phyloP scores from a whole-genome alignment of 805 yeast genomes.

The Spathaspora passalidarum region DNA sequence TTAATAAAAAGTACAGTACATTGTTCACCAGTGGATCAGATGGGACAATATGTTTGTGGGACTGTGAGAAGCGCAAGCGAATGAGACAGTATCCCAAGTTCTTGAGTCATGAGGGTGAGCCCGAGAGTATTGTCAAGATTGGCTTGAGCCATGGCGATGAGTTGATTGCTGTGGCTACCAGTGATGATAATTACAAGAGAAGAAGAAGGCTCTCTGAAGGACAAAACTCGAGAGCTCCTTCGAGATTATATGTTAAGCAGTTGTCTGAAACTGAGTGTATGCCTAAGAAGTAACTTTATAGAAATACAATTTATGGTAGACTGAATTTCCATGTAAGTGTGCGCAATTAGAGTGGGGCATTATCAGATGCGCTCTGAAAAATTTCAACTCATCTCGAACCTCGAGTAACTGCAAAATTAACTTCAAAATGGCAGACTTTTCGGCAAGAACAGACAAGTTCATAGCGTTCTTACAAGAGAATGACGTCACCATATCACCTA shows the following conservation, averaged over 20 bases:
- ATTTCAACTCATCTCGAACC: not conserved
- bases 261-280: conserved; percentile 11
- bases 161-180: conserved; percentile 35
- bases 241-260: conserved; percentile 16
- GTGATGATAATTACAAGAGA: conserved; percentile 42
- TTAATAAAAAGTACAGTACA: conserved; percentile 34
- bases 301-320: too few species aligned
- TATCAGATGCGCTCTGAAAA: not conserved
- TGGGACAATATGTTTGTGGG: conserved; percentile 50
- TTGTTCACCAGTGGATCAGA: conserved; percentile 55
- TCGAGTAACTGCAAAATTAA: not conserved
- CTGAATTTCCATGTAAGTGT: not conserved
- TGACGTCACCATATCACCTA: conserved; percentile 50
- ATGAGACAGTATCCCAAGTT: conserved; percentile 39
- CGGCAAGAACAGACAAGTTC: conserved; percentile 19
- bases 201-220: conserved; percentile 10
- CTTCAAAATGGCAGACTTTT: not conserved
- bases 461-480: conserved; percentile 23
- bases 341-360: not conserved
- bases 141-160: conserved; percentile 15
- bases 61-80: conserved; percentile 42
- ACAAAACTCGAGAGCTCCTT: conserved; percentile 12
- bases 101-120: conserved; percentile 11
- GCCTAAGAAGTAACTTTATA: conserved; percentile 9
- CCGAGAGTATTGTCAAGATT: conserved; percentile 23